These are phyloP conservation scores for Moricandia arvensis DNA, from an alignment of 345 rosid species.

Conservation along the genomic window DNA sequence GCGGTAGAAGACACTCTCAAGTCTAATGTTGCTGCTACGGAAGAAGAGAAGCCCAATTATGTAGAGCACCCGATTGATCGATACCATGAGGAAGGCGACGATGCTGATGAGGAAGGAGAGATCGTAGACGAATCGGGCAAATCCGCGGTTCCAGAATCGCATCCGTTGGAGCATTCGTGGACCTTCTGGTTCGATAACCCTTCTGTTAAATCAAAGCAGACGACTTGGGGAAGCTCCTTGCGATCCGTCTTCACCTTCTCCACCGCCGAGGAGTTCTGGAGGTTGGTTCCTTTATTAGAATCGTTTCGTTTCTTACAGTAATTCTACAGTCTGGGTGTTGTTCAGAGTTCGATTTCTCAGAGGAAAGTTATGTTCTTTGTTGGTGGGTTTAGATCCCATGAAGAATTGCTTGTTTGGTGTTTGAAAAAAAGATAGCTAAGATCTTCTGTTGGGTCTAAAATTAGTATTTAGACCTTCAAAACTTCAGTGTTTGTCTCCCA, in stretches of 20 bases:
- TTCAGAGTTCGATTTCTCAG: neutral
- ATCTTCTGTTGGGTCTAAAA: too few species aligned
- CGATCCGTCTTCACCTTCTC: slow-evolving; percentile 67
- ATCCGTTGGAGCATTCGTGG: slow-evolving; percentile 79
- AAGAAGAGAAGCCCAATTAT: slow-evolving; percentile 42
- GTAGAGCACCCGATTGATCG: slow-evolving; percentile 31
- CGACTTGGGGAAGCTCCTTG: slow-evolving; percentile 72
- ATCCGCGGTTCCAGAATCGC: slow-evolving; percentile 42
- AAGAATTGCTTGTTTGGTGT: neutral
- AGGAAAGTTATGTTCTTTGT: neutral
- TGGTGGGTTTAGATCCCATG: neutral
- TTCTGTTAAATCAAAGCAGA: slow-evolving; percentile 50
- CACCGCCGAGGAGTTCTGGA: slow-evolving; percentile 81
- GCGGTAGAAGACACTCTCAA: slow-evolving; percentile 42
- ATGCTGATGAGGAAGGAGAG: slow-evolving; percentile 58
- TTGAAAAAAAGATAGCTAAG: too few species aligned
- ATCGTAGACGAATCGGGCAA: slow-evolving; percentile 41
- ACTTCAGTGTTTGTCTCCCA: too few species aligned
- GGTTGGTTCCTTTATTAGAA: slow-evolving; percentile 38
- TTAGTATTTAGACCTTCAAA: too few species aligned
- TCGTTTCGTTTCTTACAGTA: neutral
- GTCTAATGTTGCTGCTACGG: slow-evolving; percentile 5
- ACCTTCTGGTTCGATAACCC: slow-evolving; percentile 89
- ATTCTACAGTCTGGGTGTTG: slow-evolving; percentile 4
- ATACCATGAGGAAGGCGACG: slow-evolving; percentile 42